These are phyloP conservation scores for Aureobasidium vineae DNA, from an alignment of 2,329 filamentous ascomycete genomes.

Conservation along the genomic window DNA sequence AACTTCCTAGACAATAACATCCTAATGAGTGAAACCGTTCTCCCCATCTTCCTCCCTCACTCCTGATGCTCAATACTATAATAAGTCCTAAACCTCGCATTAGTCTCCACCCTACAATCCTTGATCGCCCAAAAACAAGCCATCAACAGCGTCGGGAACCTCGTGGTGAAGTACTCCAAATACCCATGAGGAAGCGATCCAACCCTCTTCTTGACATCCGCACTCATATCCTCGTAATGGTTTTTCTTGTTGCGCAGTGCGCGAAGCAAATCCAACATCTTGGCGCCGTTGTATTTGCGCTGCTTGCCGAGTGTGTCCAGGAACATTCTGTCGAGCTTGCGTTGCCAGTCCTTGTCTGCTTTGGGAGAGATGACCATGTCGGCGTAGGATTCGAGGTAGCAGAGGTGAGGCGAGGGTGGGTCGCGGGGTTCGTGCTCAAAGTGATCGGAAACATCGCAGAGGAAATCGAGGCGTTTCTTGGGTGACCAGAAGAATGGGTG, in stretches of 20 bases:
- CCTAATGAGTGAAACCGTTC: no score
- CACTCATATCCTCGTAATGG: slow-evolving; percentile 95
- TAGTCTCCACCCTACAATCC: slow-evolving; percentile 61
- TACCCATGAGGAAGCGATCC: slow-evolving; percentile 78
- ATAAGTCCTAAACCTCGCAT: slow-evolving; percentile 70
- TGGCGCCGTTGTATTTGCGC: slow-evolving; percentile 84
- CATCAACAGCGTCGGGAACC: slow-evolving; percentile 76
- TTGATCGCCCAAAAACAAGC: slow-evolving; percentile 73
- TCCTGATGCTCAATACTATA: slow-evolving; percentile 39
- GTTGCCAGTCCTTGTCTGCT: slow-evolving; percentile 67
- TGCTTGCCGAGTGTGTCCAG: slow-evolving; percentile 90
- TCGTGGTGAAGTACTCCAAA: slow-evolving; percentile 74
- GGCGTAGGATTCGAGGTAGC: slow-evolving; percentile 50
- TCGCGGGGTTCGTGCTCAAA: slow-evolving; percentile 91
- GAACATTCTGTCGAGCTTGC: slow-evolving; percentile 72
- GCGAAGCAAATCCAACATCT: slow-evolving; percentile 80
- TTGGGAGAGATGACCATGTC: slow-evolving; percentile 50
- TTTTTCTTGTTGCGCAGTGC: slow-evolving; percentile 95
- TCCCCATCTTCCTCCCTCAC: not conserved
- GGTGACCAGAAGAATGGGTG: slow-evolving; percentile 97
- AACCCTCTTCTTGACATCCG: slow-evolving; percentile 69
- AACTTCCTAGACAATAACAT: no score
- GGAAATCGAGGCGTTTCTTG: slow-evolving; percentile 83
- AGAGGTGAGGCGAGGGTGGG: slow-evolving; percentile 68
- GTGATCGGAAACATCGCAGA: slow-evolving; percentile 96